Percentiles rank a stretch among this genome's conserved stretches.
These are phyloP conservation scores for Euphorbia tirucalli DNA, from an alignment of 345 rosid species.

Conservation along the genomic window DNA sequence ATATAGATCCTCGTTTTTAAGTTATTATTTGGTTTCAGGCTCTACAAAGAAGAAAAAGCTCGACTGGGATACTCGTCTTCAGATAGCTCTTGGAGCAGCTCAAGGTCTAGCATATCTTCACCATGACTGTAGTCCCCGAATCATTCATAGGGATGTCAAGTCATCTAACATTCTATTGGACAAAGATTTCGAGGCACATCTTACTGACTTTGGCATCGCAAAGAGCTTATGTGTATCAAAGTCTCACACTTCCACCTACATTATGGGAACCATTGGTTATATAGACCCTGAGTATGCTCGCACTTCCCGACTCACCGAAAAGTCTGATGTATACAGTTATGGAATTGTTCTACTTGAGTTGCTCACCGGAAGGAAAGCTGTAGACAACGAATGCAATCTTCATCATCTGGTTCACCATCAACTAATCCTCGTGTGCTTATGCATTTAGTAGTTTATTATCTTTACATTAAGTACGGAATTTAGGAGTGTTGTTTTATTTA, in stretches of 20 bases:
- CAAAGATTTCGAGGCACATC: conserved; percentile 84
- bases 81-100: conserved; percentile 87
- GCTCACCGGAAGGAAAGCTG: conserved; percentile 86
- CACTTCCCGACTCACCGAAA: conserved; percentile 89
- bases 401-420: conserved; percentile 75
- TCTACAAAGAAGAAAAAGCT: conserved; percentile 73
- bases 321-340: conserved; percentile 91
- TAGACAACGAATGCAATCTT: conserved; percentile 85
- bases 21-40: conserved; percentile 36
- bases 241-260: conserved; percentile 72
- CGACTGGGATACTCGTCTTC: conserved; percentile 79
- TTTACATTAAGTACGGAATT: not conserved
- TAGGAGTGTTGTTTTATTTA: not conserved
- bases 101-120: conserved; percentile 91
- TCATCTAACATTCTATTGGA: conserved; percentile 86
- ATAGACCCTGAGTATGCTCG: conserved; percentile 98
- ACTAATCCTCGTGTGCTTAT: too few relatives aligned
- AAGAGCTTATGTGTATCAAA: conserved; percentile 76
- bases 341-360: conserved; percentile 89
- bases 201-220: conserved; percentile 97
- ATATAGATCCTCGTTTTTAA: not conserved
- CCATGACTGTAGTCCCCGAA: conserved; percentile 92
- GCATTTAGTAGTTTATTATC: too few relatives aligned
- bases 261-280: conserved; percentile 97
- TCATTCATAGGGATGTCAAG: conserved; percentile 93